phyloP scores from a whole-genome alignment of 2,329 filamentous ascomycete genomes.

The Trichophyton equinum region DNA sequence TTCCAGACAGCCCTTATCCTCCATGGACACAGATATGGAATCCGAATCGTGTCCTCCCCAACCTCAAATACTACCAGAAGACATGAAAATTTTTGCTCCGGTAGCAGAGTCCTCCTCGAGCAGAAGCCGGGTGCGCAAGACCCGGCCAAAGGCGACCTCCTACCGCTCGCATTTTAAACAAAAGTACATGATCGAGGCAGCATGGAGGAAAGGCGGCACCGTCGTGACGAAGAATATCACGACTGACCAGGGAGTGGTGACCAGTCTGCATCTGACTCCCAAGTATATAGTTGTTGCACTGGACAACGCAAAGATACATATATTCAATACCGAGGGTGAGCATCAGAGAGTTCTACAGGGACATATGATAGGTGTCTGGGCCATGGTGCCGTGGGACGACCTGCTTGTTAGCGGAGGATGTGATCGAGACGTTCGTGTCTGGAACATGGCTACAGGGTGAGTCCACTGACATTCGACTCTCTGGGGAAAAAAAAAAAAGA shows the following conservation, averaged over 20 bases:
- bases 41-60: neutral
- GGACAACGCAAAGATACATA: constrained; percentile 97
- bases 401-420: constrained; percentile 91
- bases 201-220: constrained; percentile 85
- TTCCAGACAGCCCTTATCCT: neutral
- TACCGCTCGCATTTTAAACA: constrained; percentile 98
- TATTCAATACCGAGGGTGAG: constrained; percentile 85
- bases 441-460: constrained; percentile 89
- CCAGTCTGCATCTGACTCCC: constrained; percentile 80
- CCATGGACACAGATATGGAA: neutral
- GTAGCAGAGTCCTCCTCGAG: neutral
- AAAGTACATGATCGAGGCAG: constrained; percentile 89
- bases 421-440: constrained; percentile 90
- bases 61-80: neutral
- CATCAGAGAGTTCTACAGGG: constrained; percentile 81
- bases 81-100: neutral
- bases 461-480: constrained; percentile 2
- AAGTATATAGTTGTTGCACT: constrained; percentile 97
- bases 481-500: no score
- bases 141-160: constrained; percentile 56
- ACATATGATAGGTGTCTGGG: constrained; percentile 99
- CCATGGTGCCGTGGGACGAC: constrained; percentile 97
- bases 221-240: constrained; percentile 79
- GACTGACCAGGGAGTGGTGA: constrained; percentile 92
- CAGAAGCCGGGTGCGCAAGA: constrained; percentile 20